Base-by-base conservation (phyloP, 2,329 filamentous ascomycete genomes). In the Claviceps arundinis region DNA sequence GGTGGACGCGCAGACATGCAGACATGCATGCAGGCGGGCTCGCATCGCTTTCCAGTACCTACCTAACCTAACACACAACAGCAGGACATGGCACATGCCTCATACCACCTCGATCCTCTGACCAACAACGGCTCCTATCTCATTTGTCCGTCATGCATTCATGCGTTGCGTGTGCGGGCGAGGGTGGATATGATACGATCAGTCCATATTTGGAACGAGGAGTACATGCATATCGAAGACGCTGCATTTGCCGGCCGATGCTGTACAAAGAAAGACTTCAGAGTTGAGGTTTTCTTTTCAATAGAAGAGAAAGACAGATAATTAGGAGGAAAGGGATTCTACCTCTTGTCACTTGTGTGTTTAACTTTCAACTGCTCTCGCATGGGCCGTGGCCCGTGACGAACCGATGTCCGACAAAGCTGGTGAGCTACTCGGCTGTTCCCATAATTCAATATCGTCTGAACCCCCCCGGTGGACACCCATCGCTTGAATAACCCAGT, bases 181-280 rank as follows among this genome's bases (percentile, higher is more conserved):
- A 30, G 48, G 48, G 52, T 43, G 52, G 43, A 6, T 47, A 37
- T 44, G 44, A 47, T 47, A 53, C 47, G 47, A 50, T 37, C 9
- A 48, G 51, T 24, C 47, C 51, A 47, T 42, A 17, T 13, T 24
- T 41, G 42, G 26, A 52, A 47, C 37, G 38, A 46, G 14, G 16
- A 34, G 44, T 34, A 46, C 44, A 46, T 46, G 44, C 44, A 46
- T 46, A 8, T 13, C 17, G 44, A 46, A 26, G 17, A n/a, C 43
- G 24, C 43, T 45, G 43, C 14, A 9, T 45, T 19, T 45, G 41
- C 19, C 13, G 41, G 41, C 41, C 14, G 19, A 14, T 17, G 11
- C 41, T 24, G 41, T 19, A 43, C 11, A 14, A 16, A 43, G 11
- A 24, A 24, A 22, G 19, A 22, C 40, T 19, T 26, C 5, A n/a